A percentile compares a stretch with the other conserved stretches of the same genome.
These are phyloP conservation scores for Diaporthe longicolla DNA, from an alignment of 2,329 filamentous ascomycete species.

Conservation along the genomic window DNA sequence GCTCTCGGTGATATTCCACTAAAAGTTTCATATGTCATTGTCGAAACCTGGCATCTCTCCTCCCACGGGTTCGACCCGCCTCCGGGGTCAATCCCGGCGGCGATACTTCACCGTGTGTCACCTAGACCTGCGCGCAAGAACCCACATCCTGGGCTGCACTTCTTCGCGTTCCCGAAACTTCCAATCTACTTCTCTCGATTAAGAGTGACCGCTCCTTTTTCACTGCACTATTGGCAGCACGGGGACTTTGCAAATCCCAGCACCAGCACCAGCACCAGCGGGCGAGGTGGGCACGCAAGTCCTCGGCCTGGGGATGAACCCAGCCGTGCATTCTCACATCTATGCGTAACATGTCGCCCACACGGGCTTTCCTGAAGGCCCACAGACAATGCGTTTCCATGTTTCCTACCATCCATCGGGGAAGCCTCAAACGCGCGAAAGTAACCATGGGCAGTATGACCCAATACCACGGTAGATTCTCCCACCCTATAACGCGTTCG, in stretches of 20 bases:
- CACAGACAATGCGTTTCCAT: slow-evolving; percentile 21
- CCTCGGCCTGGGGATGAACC: not conserved
- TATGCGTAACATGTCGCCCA: not conserved
- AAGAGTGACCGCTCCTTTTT: slow-evolving; percentile 18
- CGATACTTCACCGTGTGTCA: slow-evolving; percentile 20
- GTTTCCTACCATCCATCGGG: slow-evolving; percentile 7
- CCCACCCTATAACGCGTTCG: slow-evolving; percentile 28
- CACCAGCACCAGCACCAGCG: not conserved
- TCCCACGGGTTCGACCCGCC: slow-evolving; percentile 32
- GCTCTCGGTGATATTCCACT: slow-evolving; percentile 22
- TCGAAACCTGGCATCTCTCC: slow-evolving; percentile 30
- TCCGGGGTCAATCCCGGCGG: slow-evolving; percentile 13
- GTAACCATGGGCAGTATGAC: slow-evolving; percentile 18
- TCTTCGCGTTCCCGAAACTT: slow-evolving; percentile 16
- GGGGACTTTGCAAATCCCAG: not conserved
- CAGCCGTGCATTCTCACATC: not conserved
- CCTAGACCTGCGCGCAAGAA: slow-evolving; percentile 19
- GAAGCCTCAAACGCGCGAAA: slow-evolving; percentile 27
- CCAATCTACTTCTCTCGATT: slow-evolving; percentile 16
- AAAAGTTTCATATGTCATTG: slow-evolving; percentile 36
- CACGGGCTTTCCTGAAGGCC: not conserved
- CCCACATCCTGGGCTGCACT: slow-evolving; percentile 19
- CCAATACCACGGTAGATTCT: slow-evolving; percentile 32
- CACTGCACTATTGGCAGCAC: not conserved
- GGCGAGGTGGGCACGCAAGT: not conserved